Percentiles rank a stretch among this genome's conserved stretches.
phyloP scores from a whole-genome alignment of 352 stramenopile genomes.

The Phytophthora parvispora region DNA sequence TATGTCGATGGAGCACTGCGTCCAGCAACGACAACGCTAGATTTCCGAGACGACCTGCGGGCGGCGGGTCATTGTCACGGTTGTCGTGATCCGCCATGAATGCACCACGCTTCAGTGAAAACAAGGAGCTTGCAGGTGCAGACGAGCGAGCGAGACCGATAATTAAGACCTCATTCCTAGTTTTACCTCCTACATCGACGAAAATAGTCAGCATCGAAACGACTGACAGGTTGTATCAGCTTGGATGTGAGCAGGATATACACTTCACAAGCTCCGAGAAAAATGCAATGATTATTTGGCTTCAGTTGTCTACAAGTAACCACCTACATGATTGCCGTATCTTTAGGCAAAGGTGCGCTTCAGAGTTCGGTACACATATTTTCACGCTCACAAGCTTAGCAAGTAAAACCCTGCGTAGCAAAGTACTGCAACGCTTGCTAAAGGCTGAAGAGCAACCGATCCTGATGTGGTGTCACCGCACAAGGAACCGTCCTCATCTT shows the following conservation, averaged over 20 bases:
- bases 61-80: conserved; percentile 11
- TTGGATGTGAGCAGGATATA: too few species aligned
- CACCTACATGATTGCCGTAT: too few species aligned
- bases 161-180: too few species aligned
- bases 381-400: too few species aligned
- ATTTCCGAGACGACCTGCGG: conserved; percentile 11
- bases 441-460: neutral
- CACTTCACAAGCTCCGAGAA: too few species aligned
- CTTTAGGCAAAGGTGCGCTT: too few species aligned
- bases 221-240: too few species aligned
- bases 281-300: too few species aligned
- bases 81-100: conserved; percentile 28
- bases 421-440: neutral
- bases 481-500: neutral
- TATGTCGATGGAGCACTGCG: conserved; percentile 17
- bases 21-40: conserved; percentile 25
- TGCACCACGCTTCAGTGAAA: conserved; percentile 2
- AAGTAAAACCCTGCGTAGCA: neutral
- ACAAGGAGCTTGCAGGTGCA: neutral
- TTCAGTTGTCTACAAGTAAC: too few species aligned
- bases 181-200: too few species aligned
- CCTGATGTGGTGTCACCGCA: conserved; percentile 10
- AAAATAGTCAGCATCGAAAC: too few species aligned
- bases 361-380: too few species aligned
- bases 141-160: neutral